Evolutionary conservation across 306 rosid species (phyloP).

Genomic region (Vigna angularis): DNA sequence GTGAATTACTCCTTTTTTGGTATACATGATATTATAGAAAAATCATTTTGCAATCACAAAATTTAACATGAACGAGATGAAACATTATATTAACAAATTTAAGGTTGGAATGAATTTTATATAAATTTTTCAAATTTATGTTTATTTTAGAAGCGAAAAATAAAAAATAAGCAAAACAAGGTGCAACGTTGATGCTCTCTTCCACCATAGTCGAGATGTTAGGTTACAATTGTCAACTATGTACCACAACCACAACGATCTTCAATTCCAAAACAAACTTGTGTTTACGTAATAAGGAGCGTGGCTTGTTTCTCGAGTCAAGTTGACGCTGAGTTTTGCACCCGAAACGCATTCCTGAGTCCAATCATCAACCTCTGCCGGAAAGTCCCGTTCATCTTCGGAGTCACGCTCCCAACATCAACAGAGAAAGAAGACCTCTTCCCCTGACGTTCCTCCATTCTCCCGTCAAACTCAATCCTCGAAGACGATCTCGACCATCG

Average conservation of each 20-base stretch:
- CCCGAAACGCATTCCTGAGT: constrained; percentile 60
- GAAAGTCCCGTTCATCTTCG: constrained; percentile 44
- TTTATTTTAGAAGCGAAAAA: not conserved
- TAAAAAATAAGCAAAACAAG: not conserved
- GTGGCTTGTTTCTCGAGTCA: not conserved
- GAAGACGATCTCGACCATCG: constrained; percentile 51
- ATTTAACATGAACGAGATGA: too few relatives aligned
- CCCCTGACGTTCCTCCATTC: not conserved
- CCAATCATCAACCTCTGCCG: constrained; percentile 55
- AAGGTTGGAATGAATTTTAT: too few relatives aligned
- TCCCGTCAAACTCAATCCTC: constrained; percentile 34
- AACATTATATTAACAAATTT: too few relatives aligned
- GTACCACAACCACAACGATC: too few relatives aligned
- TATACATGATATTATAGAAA: too few relatives aligned
- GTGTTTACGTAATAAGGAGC: not conserved
- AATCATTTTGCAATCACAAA: too few relatives aligned
- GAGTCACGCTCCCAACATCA: not conserved
- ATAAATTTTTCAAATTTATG: not conserved
- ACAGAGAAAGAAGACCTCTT: constrained; percentile 19
- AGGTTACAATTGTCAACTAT: too few relatives aligned
- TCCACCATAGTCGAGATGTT: too few relatives aligned
- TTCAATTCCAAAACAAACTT: constrained; percentile 7
- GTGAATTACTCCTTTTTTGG: too few relatives aligned
- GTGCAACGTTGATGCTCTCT: not conserved
- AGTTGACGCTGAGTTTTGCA: constrained; percentile 5